Evolutionary conservation across 1,284 basidiomycete genomes (phyloP).

Genomic region (Malassezia nana): DNA sequence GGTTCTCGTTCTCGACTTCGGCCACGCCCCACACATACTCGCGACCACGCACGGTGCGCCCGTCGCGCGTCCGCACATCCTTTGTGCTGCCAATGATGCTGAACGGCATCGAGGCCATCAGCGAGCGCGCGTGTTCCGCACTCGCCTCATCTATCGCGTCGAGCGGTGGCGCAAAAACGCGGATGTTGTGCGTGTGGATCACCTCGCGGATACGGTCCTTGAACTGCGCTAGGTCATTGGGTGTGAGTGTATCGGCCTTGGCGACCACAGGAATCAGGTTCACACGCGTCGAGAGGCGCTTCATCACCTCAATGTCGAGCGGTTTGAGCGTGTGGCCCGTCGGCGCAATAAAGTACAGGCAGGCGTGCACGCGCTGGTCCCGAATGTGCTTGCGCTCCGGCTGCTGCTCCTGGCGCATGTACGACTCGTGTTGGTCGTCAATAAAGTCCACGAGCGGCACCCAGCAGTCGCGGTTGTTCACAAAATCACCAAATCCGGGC

Average conservation of each 20-base stretch:
- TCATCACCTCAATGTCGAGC: conserved; percentile 98
- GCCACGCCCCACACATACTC: conserved; percentile 99
- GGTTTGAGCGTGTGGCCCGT: conserved; percentile 97
- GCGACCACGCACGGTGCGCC: conserved; percentile 86
- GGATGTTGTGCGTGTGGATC: conserved; percentile 79
- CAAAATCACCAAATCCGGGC: conserved; percentile 94
- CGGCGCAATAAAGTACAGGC: conserved; percentile 92
- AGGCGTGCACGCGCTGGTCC: conserved; percentile 90
- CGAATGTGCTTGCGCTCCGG: conserved; percentile 84
- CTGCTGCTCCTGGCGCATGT: conserved; percentile 99
- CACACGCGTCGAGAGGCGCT: conserved; percentile 85
- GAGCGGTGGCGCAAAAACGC: conserved; percentile 84
- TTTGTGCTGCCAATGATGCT: conserved; percentile 95
- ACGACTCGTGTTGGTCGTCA: conserved; percentile 98
- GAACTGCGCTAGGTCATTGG: conserved; percentile 78
- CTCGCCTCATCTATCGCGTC: conserved; percentile 79
- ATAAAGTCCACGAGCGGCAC: conserved; percentile 96
- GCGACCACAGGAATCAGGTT: conserved; percentile 96
- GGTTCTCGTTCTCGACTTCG: conserved; percentile 93
- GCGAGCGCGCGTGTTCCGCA: conserved; percentile 76
- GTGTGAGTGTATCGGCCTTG: conserved; percentile 91
- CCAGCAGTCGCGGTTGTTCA: conserved; percentile 99
- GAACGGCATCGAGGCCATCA: conserved; percentile 80
- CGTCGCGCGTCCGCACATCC: conserved; percentile 83
- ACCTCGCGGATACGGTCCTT: conserved; percentile 87